phyloP scores from a whole-genome alignment of 2,329 filamentous ascomycete species.

The Emmonsia crescens region DNA sequence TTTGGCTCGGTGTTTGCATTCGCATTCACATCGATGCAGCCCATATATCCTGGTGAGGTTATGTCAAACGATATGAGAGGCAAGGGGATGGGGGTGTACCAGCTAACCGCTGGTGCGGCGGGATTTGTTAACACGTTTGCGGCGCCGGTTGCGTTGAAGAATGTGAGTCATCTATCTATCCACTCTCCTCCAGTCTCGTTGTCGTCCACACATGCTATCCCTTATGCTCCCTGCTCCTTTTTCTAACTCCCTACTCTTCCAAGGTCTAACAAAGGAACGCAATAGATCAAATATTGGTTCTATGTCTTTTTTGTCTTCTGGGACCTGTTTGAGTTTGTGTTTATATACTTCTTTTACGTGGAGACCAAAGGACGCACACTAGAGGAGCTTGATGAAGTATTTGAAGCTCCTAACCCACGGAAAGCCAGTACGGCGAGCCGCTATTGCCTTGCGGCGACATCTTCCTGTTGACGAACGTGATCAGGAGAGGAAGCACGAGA shows the following conservation, averaged over 20 bases:
- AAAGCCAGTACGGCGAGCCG: constrained; percentile 2
- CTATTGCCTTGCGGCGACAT: neutral
- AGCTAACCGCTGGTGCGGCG: constrained; percentile 9
- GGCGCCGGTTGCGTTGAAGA: constrained; percentile 3
- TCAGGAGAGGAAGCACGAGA: neutral
- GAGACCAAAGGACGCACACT: constrained; percentile 24
- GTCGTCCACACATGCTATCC: neutral
- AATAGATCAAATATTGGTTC: constrained; percentile 17
- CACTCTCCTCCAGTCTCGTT: neutral
- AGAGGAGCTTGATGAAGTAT: constrained; percentile 34
- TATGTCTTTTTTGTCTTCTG: constrained; percentile 26
- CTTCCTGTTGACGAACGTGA: neutral
- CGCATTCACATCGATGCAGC: constrained; percentile 20
- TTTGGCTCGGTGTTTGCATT: constrained; percentile 11
- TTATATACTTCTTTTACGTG: constrained; percentile 26
- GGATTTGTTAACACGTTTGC: constrained; percentile 7
- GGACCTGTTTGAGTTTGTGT: constrained; percentile 19
- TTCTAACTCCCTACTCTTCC: neutral
- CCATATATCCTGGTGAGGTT: constrained; percentile 41
- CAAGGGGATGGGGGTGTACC: constrained; percentile 42
- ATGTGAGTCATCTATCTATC: neutral
- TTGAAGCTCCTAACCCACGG: constrained; percentile 16
- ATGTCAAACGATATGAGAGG: constrained; percentile 44
- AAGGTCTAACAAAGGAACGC: neutral
- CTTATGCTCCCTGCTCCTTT: neutral